Base-by-base conservation (phyloP, 225 moss, liverwort and hornwort genomes). In the Marchantia polymorpha region DNA sequence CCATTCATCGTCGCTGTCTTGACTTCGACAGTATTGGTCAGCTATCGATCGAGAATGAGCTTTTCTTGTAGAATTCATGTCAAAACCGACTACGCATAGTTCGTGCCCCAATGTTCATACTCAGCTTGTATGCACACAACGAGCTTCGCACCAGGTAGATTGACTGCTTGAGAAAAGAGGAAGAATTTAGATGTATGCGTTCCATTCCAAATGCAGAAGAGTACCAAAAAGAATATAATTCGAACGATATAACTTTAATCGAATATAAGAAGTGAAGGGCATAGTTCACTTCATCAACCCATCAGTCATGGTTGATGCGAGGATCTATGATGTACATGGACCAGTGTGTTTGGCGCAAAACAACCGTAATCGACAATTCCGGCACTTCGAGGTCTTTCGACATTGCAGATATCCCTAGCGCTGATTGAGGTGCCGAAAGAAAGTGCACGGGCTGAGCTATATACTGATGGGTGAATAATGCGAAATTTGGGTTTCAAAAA, bases 231-330 rank as follows among this genome's bases (percentile, higher is more conserved):
- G 39, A 5, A 39, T 2, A 39, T 39, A 2, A 39, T 39, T 39
- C 39, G 39, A 5, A 39, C 39, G 5, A 39, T 39, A 39, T 39
- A 65, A 65, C 27, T 10, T 50, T 50, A 11, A 71, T 71, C 49
- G 11, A 22, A 3, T n/a, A 50, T 71, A 49, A 20, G 51, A 49
- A 71, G 23, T 39, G 15, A 49, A 22, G 49, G 6, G 71, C 71
- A 71, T 71, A n/a, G 31, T 71, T 50, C 71, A 19, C 22, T 71
- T 71, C 48, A 71, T 71, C 71, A 71, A 71, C 71, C 71, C 71
- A 50, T 47, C 49, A 39, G 50, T 17, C 51, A 23, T 71, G 71
- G 71, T 71, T 71, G 71, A 71, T n/a, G 23, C 19, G 20, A 39
- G n/a, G n/a, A n/a, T 71, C 0, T n/a, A 3, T 49, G 7, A 3